Conservation (phyloP, 2,329 filamentous ascomycete genomes). For the Colletotrichum sojae region DNA sequence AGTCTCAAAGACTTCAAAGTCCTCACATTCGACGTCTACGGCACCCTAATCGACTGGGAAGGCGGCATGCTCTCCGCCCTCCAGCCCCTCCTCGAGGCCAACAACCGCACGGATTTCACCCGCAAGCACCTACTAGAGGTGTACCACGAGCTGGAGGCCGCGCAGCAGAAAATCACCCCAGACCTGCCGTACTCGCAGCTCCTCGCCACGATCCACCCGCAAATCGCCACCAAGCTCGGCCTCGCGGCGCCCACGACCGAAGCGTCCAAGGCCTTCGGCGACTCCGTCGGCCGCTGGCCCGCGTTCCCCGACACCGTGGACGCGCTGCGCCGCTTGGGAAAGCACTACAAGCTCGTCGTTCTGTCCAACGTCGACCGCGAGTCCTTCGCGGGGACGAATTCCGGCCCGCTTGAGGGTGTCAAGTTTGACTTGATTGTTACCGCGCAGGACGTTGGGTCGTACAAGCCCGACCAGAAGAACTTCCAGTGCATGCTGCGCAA, state of each 20-base stretch:
- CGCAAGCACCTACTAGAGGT: conserved; percentile 58
- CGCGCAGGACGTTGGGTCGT: conserved; percentile 78
- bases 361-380: conserved; percentile 70
- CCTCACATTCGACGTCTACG: conserved; percentile 85
- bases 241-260: conserved; percentile 52
- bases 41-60: conserved; percentile 87
- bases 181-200: conserved; percentile 72
- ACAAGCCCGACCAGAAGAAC: conserved; percentile 77
- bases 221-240: conserved; percentile 60
- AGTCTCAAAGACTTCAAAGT: conserved; percentile 49
- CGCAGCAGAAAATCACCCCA: conserved; percentile 69
- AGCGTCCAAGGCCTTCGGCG: conserved; percentile 65
- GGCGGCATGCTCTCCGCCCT: conserved; percentile 72
- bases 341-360: conserved; percentile 70
- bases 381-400: conserved; percentile 62
- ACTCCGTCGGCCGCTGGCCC: conserved; percentile 67
- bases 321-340: conserved; percentile 64
- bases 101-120: conserved; percentile 46
- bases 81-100: conserved; percentile 59
- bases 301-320: conserved; percentile 72
- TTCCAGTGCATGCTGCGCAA: conserved; percentile 75
- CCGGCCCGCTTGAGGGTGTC: conserved; percentile 62
- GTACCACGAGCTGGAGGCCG: conserved; percentile 59
- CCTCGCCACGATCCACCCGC: conserved; percentile 63
- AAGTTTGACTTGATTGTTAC: conserved; percentile 75